These are phyloP conservation scores for Saccharomyces eubayanus DNA, from an alignment of 805 yeast genomes.

Conservation along the genomic window DNA sequence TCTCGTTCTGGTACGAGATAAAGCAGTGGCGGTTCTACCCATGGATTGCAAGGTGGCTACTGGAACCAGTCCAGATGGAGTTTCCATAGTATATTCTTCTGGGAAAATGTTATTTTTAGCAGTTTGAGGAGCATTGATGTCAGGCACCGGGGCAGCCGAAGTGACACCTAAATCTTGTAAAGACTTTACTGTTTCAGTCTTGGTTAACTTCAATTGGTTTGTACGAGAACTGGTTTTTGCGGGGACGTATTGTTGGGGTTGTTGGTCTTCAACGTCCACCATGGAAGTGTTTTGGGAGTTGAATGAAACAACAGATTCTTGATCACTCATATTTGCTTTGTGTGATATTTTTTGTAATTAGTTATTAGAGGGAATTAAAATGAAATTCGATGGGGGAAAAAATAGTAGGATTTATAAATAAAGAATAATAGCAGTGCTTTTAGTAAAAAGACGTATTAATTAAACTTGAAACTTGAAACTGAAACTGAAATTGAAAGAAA, in stretches of 20 bases:
- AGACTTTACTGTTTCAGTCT: conserved; percentile 70
- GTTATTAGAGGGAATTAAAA: not conserved
- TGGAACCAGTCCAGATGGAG: conserved; percentile 81
- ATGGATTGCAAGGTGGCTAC: conserved; percentile 58
- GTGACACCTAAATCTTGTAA: conserved; percentile 55
- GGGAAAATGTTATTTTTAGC: conserved; percentile 70
- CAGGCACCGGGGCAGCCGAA: conserved; percentile 45
- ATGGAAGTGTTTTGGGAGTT: conserved; percentile 17
- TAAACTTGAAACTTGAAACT: not conserved
- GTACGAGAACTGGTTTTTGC: not conserved
- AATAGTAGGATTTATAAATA: not conserved
- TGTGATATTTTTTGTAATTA: not conserved
- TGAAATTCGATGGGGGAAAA: not conserved
- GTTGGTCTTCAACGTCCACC: conserved; percentile 10
- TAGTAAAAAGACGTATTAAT: not conserved
- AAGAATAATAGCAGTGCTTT: not conserved
- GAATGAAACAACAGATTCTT: conserved; percentile 9
- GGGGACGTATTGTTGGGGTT: conserved; percentile 23
- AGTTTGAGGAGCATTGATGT: conserved; percentile 46
- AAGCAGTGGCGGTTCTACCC: conserved; percentile 44
- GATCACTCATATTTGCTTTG: conserved; percentile 7
- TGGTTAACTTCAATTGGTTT: conserved; percentile 32
- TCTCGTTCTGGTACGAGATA: conserved; percentile 34
- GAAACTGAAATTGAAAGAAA: not conserved
- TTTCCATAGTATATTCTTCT: conserved; percentile 84